These are phyloP conservation scores for Chaetomiaceae sp. DNA, from an alignment of 2,329 filamentous ascomycete genomes.

Conservation along the genomic window DNA sequence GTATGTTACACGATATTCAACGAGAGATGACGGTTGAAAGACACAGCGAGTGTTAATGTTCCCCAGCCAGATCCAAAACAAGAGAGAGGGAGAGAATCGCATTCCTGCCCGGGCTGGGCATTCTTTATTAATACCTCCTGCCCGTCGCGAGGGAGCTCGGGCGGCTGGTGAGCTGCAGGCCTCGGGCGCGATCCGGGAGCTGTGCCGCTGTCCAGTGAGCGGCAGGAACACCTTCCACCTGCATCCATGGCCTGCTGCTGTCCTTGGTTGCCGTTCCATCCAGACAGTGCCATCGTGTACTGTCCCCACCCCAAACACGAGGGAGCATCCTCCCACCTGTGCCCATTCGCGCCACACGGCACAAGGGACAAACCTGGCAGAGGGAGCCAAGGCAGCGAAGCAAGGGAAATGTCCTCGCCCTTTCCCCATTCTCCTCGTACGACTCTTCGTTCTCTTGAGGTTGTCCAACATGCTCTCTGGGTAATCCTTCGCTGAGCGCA, in stretches of 20 bases:
- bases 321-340: slow-evolving; percentile 2
- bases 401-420: too few species aligned
- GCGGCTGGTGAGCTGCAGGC: slow-evolving; percentile 5
- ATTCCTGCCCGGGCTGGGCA: slow-evolving; percentile 13
- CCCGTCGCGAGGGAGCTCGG: background rate
- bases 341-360: slow-evolving; percentile 6
- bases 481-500: too few species aligned
- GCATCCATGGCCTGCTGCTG: background rate
- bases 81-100: background rate
- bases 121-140: slow-evolving; percentile 2
- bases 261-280: background rate
- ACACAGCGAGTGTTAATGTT: slow-evolving; percentile 4
- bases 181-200: slow-evolving; percentile 9
- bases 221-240: background rate
- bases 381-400: background rate
- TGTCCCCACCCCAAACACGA: slow-evolving; percentile 15
- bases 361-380: slow-evolving; percentile 11
- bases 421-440: too few species aligned
- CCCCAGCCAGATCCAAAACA: slow-evolving; percentile 1
- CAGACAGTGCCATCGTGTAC: background rate
- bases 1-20: slow-evolving; percentile 1
- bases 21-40: background rate
- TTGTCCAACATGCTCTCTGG: too few species aligned
- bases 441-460: too few species aligned
- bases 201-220: background rate